Conservation (phyloP, 768 basidiomycete genomes). For the Candolleomyces aberdarensis region DNA sequence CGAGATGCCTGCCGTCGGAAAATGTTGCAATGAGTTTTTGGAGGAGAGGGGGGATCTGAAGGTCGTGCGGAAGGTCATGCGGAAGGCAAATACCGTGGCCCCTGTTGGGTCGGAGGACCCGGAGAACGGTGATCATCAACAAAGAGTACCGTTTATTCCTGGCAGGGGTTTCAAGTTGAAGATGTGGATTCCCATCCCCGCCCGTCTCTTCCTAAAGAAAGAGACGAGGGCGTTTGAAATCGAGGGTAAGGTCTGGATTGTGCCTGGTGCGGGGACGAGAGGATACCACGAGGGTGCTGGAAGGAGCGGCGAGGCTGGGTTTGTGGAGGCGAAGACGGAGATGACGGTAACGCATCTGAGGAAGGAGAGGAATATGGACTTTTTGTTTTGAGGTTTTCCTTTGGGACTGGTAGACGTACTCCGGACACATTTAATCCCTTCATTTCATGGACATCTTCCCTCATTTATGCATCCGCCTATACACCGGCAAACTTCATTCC, state of each 20-base stretch:
- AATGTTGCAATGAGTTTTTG: not conserved
- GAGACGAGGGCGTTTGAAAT: constrained; percentile 44
- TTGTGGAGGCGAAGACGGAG: constrained; percentile 20
- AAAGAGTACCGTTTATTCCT: constrained; percentile 17
- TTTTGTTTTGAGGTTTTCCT: not conserved
- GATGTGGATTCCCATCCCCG: constrained; percentile 47
- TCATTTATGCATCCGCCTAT: not conserved
- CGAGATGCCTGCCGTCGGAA: not conserved
- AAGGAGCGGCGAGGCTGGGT: constrained; percentile 6
- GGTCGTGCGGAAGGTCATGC: not conserved
- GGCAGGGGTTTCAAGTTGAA: constrained; percentile 32
- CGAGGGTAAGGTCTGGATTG: constrained; percentile 33
- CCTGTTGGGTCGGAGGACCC: not conserved
- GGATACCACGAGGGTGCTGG: constrained; percentile 1
- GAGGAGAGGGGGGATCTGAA: too few species aligned
- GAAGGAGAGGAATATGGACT: constrained; percentile 36
- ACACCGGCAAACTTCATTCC: too few species aligned
- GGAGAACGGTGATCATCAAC: not conserved
- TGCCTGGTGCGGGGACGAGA: constrained; percentile 20
- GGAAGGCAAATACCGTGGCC: not conserved
- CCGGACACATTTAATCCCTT: too few species aligned
- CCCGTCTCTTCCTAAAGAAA: constrained; percentile 41
- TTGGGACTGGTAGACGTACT: too few species aligned
- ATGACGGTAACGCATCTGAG: constrained; percentile 45
- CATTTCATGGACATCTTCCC: not conserved